These are phyloP conservation scores for Aristolochia californica DNA, from an alignment of 164 flowering plant genomes.

Conservation along the genomic window DNA sequence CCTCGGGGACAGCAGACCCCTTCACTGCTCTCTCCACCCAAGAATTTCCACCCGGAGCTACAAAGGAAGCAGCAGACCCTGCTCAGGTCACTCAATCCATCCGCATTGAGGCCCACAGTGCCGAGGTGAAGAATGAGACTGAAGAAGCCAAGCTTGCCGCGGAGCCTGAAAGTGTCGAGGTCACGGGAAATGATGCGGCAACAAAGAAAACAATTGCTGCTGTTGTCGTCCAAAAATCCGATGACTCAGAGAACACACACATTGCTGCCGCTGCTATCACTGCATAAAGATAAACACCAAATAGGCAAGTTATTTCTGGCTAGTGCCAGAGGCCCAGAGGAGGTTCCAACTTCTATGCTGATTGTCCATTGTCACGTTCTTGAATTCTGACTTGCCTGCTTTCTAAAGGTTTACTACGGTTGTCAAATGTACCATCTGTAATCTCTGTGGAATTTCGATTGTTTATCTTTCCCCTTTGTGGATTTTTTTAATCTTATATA, in stretches of 20 bases:
- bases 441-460: too few relatives aligned
- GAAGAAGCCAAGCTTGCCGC: background rate
- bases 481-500: too few relatives aligned
- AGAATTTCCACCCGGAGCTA: conserved; percentile 4
- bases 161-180: background rate
- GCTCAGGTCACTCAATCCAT: background rate
- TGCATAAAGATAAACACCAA: conserved; percentile 1
- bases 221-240: background rate
- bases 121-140: background rate
- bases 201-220: background rate
- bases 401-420: too few relatives aligned
- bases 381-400: background rate
- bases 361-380: background rate
- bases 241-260: conserved; percentile 1
- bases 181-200: too few relatives aligned
- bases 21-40: conserved; percentile 6
- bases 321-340: too few relatives aligned
- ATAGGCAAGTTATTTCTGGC: background rate
- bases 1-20: conserved; percentile 11
- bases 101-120: background rate
- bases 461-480: too few relatives aligned
- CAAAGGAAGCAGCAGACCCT: background rate
- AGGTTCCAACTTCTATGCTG: background rate
- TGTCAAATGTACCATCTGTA: too few relatives aligned
- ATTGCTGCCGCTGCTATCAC: background rate